Conservation (phyloP, 257 asterid genomes). For the Coffea canephora region DNA sequence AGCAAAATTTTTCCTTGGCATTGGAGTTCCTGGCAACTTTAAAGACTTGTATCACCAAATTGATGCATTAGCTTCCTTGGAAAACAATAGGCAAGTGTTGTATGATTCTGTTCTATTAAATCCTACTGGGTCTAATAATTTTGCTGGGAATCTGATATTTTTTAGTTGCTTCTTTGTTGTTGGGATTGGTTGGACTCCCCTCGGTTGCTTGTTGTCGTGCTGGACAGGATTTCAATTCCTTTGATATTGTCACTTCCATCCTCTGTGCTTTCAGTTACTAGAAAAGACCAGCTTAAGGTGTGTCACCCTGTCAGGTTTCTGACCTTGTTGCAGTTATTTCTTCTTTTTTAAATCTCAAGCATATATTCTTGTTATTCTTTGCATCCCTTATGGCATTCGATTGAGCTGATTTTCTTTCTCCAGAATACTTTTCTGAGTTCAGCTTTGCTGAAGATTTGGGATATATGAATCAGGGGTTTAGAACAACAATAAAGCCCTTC, state of each 20-base stretch:
- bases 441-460: not conserved
- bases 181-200: not conserved
- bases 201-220: not conserved
- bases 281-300: constrained; percentile 86
- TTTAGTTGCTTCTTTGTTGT: not conserved
- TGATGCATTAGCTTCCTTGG: constrained; percentile 75
- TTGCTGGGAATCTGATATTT: not conserved
- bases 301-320: not conserved
- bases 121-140: constrained; percentile 6
- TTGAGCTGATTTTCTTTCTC: not conserved
- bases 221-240: constrained; percentile 73
- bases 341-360: not conserved
- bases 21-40: constrained; percentile 80
- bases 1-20: constrained; percentile 82
- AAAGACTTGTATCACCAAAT: constrained; percentile 81
- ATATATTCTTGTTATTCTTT: not conserved
- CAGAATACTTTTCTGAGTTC: not conserved
- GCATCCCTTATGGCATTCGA: not conserved
- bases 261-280: constrained; percentile 71
- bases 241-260: constrained; percentile 82
- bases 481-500: not conserved
- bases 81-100: constrained; percentile 58
- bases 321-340: not conserved
- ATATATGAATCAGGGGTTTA: not conserved
- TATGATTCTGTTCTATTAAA: constrained; percentile 7